phyloP scores from a whole-genome alignment of 352 stramenopile species.

The Pilasporangium apinafurcum region DNA sequence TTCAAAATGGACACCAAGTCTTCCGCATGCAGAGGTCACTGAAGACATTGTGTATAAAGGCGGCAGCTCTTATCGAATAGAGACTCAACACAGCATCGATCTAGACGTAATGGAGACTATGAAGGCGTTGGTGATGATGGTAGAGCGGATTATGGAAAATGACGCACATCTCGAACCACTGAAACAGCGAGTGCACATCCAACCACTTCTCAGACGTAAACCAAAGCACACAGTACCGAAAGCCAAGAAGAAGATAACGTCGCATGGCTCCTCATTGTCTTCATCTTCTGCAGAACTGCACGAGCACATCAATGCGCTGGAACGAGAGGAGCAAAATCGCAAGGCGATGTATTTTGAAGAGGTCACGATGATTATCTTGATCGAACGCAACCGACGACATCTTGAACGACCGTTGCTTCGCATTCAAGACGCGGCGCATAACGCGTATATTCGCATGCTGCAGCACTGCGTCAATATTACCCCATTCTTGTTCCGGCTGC shows the following conservation, averaged over 20 bases:
- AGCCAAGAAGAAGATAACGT: conserved; percentile 6
- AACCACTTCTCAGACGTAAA: background rate
- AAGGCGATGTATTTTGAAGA: conserved; percentile 42
- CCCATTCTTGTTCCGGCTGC: conserved; percentile 34
- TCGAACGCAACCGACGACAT: conserved; percentile 32
- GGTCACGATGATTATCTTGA: conserved; percentile 29
- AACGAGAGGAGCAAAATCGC: conserved; percentile 33
- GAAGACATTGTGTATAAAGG: too few species aligned
- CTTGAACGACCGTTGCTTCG: conserved; percentile 38
- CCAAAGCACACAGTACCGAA: background rate
- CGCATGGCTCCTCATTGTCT: background rate
- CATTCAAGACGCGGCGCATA: conserved; percentile 37
- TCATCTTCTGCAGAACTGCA: conserved; percentile 4
- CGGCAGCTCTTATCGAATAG: background rate
- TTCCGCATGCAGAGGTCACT: too few species aligned
- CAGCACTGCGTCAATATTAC: conserved; percentile 43
- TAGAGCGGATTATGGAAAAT: conserved; percentile 5
- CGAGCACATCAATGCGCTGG: conserved; percentile 26
- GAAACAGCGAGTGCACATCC: background rate
- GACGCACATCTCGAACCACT: background rate
- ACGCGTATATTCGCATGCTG: conserved; percentile 41
- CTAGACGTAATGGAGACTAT: conserved; percentile 7
- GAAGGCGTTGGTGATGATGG: conserved; percentile 6
- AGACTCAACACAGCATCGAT: conserved; percentile 3
- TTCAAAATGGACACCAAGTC: too few species aligned